phyloP scores from a whole-genome alignment of 1,139 yeast genomes.

The Yamadazyma diospyri region DNA sequence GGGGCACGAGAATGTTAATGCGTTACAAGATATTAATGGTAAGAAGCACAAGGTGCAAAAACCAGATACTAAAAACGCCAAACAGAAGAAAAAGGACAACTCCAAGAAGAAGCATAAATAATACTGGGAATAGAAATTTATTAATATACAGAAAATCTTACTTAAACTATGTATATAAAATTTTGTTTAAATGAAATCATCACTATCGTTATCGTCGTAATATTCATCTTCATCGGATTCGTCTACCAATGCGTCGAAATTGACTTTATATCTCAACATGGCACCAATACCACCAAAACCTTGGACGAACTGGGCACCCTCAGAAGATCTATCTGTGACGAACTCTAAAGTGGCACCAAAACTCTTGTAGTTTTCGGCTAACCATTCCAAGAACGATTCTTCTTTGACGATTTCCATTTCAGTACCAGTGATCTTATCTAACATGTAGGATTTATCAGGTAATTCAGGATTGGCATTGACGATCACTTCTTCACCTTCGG shows the following conservation, averaged over 20 bases:
- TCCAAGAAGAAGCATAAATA: conserved; percentile 1
- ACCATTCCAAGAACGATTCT: conserved; percentile 88
- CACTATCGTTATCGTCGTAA: conserved; percentile 70
- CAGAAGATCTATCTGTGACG: conserved; percentile 93
- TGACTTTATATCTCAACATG: conserved; percentile 89
- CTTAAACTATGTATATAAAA: conserved; percentile 2
- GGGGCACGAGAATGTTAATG: conserved; percentile 68
- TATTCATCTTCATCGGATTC: conserved; percentile 86
- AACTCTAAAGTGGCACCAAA: conserved; percentile 95
- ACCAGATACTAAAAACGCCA: conserved; percentile 10
- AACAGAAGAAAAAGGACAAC: conserved; percentile 14
- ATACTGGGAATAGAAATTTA: conserved; percentile 2
- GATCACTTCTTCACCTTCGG: conserved; percentile 74
- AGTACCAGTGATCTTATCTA: conserved; percentile 81
- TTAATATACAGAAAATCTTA: conserved; percentile 4
- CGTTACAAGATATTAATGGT: conserved; percentile 60
- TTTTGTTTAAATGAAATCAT: conserved; percentile 41
- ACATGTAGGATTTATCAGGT: conserved; percentile 71
- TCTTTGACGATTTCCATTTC: conserved; percentile 87
- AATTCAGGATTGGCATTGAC: conserved; percentile 71
- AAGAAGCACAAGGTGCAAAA: conserved; percentile 15
- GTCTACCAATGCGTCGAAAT: conserved; percentile 90
- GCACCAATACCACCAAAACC: conserved; percentile 99
- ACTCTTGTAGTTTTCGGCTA: conserved; percentile 91
- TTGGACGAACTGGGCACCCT: conserved; percentile 96